These are phyloP conservation scores for Kodamaea lidongshanica DNA, from an alignment of 805 yeast species.

Conservation along the genomic window DNA sequence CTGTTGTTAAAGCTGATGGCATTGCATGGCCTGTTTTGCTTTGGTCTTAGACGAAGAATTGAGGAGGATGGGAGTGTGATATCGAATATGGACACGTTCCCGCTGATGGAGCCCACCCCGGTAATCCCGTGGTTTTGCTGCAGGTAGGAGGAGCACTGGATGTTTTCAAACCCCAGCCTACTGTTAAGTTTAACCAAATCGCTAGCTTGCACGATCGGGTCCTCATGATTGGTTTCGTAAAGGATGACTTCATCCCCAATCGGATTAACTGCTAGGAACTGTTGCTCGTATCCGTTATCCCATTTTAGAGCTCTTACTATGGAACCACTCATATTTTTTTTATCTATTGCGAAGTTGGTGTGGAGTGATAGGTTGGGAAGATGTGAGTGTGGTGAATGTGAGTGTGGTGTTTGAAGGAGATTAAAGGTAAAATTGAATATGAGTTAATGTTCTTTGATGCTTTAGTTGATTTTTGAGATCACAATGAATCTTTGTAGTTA, in stretches of 20 bases:
- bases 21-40: constrained; percentile 70
- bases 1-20: constrained; percentile 60
- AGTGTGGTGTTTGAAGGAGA: no score
- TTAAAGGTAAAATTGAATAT: no score
- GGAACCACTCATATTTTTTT: constrained; percentile 46
- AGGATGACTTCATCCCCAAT: constrained; percentile 73
- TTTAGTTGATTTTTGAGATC: no score
- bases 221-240: constrained; percentile 45
- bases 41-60: constrained; percentile 45
- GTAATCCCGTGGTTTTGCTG: constrained; percentile 48
- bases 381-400: no score
- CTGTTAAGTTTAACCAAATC: constrained; percentile 48
- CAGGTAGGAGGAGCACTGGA: constrained; percentile 65
- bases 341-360: constrained; percentile 1
- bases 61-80: constrained; percentile 36
- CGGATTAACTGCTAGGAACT: constrained; percentile 65
- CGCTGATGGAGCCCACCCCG: constrained; percentile 72
- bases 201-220: constrained; percentile 45
- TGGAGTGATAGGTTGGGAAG: constrained; percentile 1
- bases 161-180: constrained; percentile 58
- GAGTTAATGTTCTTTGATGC: no score
- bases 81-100: constrained; percentile 59
- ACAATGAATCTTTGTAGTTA: no score
- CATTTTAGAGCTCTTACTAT: constrained; percentile 55
- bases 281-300: constrained; percentile 52